A percentile compares a stretch with the other conserved stretches of the same genome.
These are phyloP conservation scores for Talaromyces sp. DNA, from an alignment of 2,329 filamentous ascomycete genomes.

Conservation along the genomic window DNA sequence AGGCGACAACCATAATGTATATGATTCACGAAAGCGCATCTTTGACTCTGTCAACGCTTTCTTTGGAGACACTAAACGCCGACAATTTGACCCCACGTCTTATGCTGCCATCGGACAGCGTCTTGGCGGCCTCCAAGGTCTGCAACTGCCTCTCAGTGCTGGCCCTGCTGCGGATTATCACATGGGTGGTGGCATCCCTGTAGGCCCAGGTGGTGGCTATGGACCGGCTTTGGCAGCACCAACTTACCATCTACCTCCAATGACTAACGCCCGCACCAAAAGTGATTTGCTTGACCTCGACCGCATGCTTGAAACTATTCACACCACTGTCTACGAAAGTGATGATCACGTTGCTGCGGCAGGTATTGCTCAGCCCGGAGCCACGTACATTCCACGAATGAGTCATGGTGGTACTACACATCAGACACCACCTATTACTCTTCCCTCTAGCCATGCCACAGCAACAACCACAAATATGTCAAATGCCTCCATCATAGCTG, in stretches of 20 bases:
- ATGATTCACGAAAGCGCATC: slow-evolving; percentile 77
- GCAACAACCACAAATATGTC: slow-evolving; percentile 32
- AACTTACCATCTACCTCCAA: slow-evolving; percentile 78
- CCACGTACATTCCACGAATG: slow-evolving; percentile 59
- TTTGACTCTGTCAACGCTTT: slow-evolving; percentile 90
- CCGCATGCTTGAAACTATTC: slow-evolving; percentile 91
- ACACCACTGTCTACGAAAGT: slow-evolving; percentile 92
- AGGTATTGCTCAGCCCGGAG: slow-evolving; percentile 70
- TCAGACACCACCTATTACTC: slow-evolving; percentile 52
- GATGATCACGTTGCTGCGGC: slow-evolving; percentile 75
- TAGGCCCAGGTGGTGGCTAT: slow-evolving; percentile 57
- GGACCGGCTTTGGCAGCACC: slow-evolving; percentile 65
- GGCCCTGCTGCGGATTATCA: slow-evolving; percentile 47
- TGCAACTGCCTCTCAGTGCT: slow-evolving; percentile 60
- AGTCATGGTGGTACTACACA: slow-evolving; percentile 50
- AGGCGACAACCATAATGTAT: slow-evolving; percentile 58
- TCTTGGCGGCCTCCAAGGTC: slow-evolving; percentile 73
- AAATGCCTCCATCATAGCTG: slow-evolving; percentile 25
- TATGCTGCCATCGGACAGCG: slow-evolving; percentile 89
- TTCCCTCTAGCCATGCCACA: slow-evolving; percentile 41
- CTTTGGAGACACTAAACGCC: slow-evolving; percentile 87
- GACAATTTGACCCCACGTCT: slow-evolving; percentile 82
- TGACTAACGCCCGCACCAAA: slow-evolving; percentile 86
- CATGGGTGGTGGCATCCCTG: slow-evolving; percentile 51
- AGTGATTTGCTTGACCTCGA: slow-evolving; percentile 91